Base-by-base conservation (phyloP, 2,329 filamentous ascomycete genomes). In the Venturia asperata region DNA sequence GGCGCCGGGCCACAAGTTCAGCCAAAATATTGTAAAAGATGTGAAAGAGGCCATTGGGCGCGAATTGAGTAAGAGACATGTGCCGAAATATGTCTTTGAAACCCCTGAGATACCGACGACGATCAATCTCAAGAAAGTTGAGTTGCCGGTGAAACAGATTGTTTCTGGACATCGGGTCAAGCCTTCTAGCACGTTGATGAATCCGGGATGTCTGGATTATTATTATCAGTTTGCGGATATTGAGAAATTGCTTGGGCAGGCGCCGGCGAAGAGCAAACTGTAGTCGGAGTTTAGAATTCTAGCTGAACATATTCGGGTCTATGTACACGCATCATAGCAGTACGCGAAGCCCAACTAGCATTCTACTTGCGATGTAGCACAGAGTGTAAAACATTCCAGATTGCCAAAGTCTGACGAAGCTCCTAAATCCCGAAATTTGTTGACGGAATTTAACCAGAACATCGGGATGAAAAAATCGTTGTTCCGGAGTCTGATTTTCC, bases 71-170 rank as follows among this genome's bases (percentile, higher is more conserved):
- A 86, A 87, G 73, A 79, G 90, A 64, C 91, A 93, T 76, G 87
- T 93, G 17, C 91, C 91, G 1, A 87, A 81, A 72, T 91, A 87
- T 73, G 81, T 94, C 24, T 93, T 93, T 73, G 86, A 91, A 77
- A 90, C 89, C 7, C 87, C 86, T 21, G 90, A 90, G 69, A 92
- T 94, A 72, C 91, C 90, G 86, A 89, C 87, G 0, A 94, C 90
- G 0, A 86, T 94, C 68, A 94, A 93, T 72, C 76, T 90, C 62
- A 94, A 94, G 74, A 94, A 94, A 75, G 90, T 94, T 4, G 90
- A 94, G 74, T 71, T 94, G 63, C 90, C 90, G 0, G 88, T 94
- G 39, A 94, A 94, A 77, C 87, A 90, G 72, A 94, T 94, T 68
- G 87, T 94, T 0, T 91, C 85, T 0, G 90, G 90, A 0, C 85